Base-by-base conservation (phyloP, 1,284 basidiomycete species). In the Irpex sp. region DNA sequence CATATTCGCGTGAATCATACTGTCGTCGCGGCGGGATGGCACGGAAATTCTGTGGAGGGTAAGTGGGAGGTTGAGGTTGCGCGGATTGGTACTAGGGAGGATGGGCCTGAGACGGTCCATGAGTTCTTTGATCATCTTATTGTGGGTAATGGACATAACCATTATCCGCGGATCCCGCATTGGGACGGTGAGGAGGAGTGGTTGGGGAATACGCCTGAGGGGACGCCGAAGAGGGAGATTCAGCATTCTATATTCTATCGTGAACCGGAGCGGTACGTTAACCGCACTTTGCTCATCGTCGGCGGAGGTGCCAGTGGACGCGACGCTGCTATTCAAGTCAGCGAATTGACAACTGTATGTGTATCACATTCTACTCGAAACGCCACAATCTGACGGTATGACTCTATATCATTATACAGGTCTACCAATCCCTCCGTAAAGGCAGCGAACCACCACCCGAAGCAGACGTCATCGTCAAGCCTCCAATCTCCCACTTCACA, bases 241-340 rank as follows among this genome's bases (percentile, higher is more conserved):
- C 44, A 82, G 19, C 85, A 86, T 69, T 82, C 83, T 2, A 75
- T 85, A n/a, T 86, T 79, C 70, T 86, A 84, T 68, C 80, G 84
- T 37, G 69, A 76, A 15, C 82, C 84, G 3, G 74, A 81, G 52
- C 72, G 68, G 6, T 86, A 81, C 67, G 63, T 66, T 21, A 77
- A 78, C 19, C 77, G 70, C 47, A 78, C 74, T 0, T 80, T 86
- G 0, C 67, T 87, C 5, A 77, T 86, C 9, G 80, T 86, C 8
- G 85, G 85, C 5, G 78, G 77, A 9, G 81, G 81, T 4, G 77
- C 80, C 0, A 86, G 84, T 68, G 84, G 79, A 15, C 71, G 76
- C 38, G 85, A 86, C 64, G 76, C 75, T 13, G 79, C 79, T 4
- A 70, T 75, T 7, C 82, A 85, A 67, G 72, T 82, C 6, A 70